Conservation (phyloP, 345 rosid genomes). For the Clausena lansium region DNA sequence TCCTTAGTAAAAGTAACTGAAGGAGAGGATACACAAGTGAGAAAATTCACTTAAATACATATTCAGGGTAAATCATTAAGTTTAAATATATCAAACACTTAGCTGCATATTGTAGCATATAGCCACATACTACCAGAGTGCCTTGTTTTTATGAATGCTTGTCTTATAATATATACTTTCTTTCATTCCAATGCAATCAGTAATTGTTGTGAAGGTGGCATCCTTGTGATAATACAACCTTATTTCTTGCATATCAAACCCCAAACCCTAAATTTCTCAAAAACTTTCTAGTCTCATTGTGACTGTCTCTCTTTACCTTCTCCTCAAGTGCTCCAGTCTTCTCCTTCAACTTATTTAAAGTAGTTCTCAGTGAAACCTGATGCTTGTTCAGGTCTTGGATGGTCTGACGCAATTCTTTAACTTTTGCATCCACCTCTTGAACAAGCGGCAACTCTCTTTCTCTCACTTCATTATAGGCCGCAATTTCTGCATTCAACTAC, state of each 20-base stretch:
- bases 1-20: neutral
- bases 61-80: neutral
- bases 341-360: constrained; percentile 59
- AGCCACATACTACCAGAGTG: neutral
- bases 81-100: neutral
- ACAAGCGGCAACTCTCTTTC: constrained; percentile 70
- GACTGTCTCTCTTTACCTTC: constrained; percentile 39
- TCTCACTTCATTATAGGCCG: constrained; percentile 55
- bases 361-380: constrained; percentile 64
- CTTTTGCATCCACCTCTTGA: constrained; percentile 57
- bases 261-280: neutral
- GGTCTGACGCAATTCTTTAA: constrained; percentile 62
- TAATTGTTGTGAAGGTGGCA: neutral
- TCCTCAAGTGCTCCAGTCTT: constrained; percentile 57
- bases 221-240: no score
- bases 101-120: neutral
- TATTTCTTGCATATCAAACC: neutral
- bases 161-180: neutral
- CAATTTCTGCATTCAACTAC: constrained; percentile 79
- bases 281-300: neutral
- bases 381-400: constrained; percentile 68
- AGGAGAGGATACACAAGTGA: neutral
- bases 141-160: neutral
- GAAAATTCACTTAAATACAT: neutral
- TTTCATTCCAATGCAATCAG: neutral